Evolutionary conservation across 2,329 filamentous ascomycete species (phyloP).

Genomic region (Daldinia eschscholtzii): DNA sequence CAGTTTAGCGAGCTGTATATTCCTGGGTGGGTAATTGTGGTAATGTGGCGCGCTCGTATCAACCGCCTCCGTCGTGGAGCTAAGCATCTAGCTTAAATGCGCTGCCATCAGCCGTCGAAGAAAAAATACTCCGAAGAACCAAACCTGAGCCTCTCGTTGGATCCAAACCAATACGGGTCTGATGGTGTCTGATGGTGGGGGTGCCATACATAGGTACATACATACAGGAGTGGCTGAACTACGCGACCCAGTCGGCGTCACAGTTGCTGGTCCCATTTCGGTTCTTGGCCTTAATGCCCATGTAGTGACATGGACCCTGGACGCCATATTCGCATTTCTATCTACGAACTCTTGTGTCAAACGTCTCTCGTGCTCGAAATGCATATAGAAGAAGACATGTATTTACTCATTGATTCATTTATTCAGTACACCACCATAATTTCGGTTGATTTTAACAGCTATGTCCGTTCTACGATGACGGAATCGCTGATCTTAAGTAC

Average conservation of each 20-base stretch:
- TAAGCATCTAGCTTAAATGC: conserved; percentile 30
- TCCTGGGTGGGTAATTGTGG: conserved; percentile 14
- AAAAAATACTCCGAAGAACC: conserved; percentile 33
- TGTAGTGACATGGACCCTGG: conserved; percentile 24
- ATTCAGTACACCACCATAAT: conserved; percentile 10
- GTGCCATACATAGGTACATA: no score
- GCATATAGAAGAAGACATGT: neutral
- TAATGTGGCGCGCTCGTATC: conserved; percentile 37
- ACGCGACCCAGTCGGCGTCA: conserved; percentile 25
- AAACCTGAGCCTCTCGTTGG: conserved; percentile 38
- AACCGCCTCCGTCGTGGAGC: conserved; percentile 29
- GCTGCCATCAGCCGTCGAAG: conserved; percentile 40
- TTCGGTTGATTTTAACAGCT: conserved; percentile 25
- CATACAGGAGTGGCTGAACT: conserved; percentile 23
- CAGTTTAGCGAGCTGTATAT: conserved; percentile 16
- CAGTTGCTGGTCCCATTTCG: conserved; percentile 23
- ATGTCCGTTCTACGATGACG: conserved; percentile 7
- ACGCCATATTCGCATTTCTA: conserved; percentile 15
- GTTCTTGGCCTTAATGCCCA: conserved; percentile 35
- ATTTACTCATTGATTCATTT: conserved; percentile 14
- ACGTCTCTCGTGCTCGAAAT: neutral
- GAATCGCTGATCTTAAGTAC: conserved; percentile 38
- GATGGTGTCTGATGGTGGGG: conserved; percentile 18
- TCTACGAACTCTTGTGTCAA: neutral
- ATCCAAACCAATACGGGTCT: conserved; percentile 32